phyloP scores from a whole-genome alignment of 2,329 filamentous ascomycete genomes.

The Cercospora citrullina region DNA sequence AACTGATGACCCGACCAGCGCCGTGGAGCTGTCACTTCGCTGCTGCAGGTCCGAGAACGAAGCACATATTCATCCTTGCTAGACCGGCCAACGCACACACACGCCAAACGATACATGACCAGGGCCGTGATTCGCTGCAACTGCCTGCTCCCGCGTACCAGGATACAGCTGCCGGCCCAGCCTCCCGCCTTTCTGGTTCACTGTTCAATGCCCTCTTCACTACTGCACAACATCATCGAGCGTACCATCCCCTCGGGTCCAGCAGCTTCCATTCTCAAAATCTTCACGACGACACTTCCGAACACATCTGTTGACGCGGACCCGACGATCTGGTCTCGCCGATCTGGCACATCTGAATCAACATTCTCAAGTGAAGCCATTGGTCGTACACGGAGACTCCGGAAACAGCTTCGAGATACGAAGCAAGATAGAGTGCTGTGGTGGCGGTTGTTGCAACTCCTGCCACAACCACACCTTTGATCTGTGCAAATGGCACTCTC shows the following conservation, averaged over 20 bases:
- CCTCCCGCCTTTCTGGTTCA: neutral
- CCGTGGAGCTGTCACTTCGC: neutral
- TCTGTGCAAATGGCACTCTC: constrained; percentile 14
- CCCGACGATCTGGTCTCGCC: neutral
- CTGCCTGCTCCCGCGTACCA: neutral
- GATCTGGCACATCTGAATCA: neutral
- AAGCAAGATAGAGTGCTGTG: neutral
- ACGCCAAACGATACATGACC: neutral
- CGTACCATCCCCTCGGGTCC: neutral
- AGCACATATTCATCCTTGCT: neutral
- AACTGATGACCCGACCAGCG: neutral
- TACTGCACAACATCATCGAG: neutral
- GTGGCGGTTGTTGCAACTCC: neutral
- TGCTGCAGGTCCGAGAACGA: neutral
- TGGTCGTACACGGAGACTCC: neutral
- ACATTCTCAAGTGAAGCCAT: neutral
- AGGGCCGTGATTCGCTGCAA: neutral
- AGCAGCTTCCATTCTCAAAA: neutral
- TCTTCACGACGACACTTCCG: neutral
- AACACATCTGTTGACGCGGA: neutral
- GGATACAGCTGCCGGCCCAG: neutral
- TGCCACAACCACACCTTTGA: neutral
- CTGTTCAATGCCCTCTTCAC: neutral
- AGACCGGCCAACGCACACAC: neutral
- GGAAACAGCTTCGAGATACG: neutral